These are phyloP conservation scores for Neophaeococcomyces mojaviensis DNA, from an alignment of 2,329 filamentous ascomycete genomes.

Conservation along the genomic window DNA sequence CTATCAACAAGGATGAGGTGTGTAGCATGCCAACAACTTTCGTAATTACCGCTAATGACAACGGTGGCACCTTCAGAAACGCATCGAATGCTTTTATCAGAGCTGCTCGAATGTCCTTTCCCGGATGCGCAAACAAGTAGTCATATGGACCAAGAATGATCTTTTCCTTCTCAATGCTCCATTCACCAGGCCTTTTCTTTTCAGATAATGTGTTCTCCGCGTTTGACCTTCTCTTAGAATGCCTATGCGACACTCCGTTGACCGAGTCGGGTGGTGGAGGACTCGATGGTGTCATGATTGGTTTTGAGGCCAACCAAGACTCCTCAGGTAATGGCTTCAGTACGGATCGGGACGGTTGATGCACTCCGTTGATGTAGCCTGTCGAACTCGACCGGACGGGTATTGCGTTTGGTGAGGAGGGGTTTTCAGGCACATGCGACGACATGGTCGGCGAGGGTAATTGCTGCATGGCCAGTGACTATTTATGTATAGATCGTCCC, in stretches of 20 bases:
- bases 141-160: slow-evolving; percentile 39
- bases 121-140: slow-evolving; percentile 37
- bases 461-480: background rate
- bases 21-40: slow-evolving; percentile 40
- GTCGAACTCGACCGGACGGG: slow-evolving; percentile 67
- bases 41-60: slow-evolving; percentile 35
- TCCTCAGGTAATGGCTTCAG: slow-evolving; percentile 53
- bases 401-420: slow-evolving; percentile 55
- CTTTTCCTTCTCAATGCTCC: slow-evolving; percentile 31
- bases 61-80: slow-evolving; percentile 36
- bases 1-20: slow-evolving; percentile 40
- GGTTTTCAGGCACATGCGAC: slow-evolving; percentile 18
- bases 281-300: slow-evolving; percentile 14
- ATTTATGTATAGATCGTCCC: background rate
- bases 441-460: slow-evolving; percentile 10
- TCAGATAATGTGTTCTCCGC: slow-evolving; percentile 11
- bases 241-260: slow-evolving; percentile 17
- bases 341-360: slow-evolving; percentile 30
- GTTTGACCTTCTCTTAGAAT: slow-evolving; percentile 19
- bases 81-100: slow-evolving; percentile 39
- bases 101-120: slow-evolving; percentile 39
- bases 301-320: slow-evolving; percentile 50
- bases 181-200: slow-evolving; percentile 12
- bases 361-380: slow-evolving; percentile 35
- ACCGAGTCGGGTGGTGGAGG: slow-evolving; percentile 8